Base-by-base conservation (phyloP, 2,329 filamentous ascomycete species). In the Aspergillus pseudoviridinutans region DNA sequence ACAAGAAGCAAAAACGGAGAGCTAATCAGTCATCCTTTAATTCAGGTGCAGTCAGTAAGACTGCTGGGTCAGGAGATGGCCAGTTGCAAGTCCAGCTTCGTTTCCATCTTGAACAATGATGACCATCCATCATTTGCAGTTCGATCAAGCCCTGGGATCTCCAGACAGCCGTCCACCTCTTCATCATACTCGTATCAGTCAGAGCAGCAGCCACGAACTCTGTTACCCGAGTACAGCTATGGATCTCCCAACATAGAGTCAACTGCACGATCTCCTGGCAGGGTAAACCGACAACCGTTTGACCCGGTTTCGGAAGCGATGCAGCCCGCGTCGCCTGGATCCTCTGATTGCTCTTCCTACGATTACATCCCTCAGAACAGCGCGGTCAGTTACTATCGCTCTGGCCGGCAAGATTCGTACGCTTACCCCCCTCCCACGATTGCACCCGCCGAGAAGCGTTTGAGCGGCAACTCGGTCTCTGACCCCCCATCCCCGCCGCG, bases 81-180 rank as follows among this genome's bases (percentile, higher is more conserved):
- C 41, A 64, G 64, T 56, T 67, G 69, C 61, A 69, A 62, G 59
- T 59, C 71, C 49, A 73, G 64, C 63, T 70, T 76, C 61, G 70
- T 76, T 58, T 79, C 77, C 29, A 79, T 79, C 61, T 61, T 79
- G 58, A 79, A 79, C 67, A 77, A 79, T 66, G 76, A 79, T 68
- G 76, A 79, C 60, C 74, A 76, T 57, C 77, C 76, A 49, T 76
- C 77, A 27, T 79, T 79, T 65, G 73, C 74, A 38, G 73, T 78
- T 53, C 74, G 74, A 51, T 74, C 73, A 29, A 64, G 67, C 20
- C 63, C 66, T 9, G 59, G 62, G 58, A 53, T 64, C 20, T 61
- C 57, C 24, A 62, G 59, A 51, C 63, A 62, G 12, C 65, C 62
- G 44, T 65, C 68, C 27, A 61, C 61, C 10, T 47, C 24, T 28